Conservation (phyloP, 2,329 filamentous ascomycete genomes). For the Aphanoascus verrucosus region DNA sequence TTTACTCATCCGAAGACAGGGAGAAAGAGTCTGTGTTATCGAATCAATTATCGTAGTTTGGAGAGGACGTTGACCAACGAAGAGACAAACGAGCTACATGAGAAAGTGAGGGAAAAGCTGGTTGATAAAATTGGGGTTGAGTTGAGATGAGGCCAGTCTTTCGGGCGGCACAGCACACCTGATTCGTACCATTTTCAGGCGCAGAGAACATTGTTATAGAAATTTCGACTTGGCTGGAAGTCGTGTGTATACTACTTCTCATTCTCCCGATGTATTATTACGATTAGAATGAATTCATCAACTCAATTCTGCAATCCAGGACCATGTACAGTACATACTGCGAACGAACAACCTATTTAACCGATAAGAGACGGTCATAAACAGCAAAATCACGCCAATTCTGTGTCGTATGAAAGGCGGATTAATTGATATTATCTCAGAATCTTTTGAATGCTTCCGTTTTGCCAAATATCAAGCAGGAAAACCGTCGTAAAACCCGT, state of each 20-base stretch:
- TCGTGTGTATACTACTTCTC: background rate
- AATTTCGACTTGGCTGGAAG: background rate
- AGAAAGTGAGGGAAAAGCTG: constrained; percentile 53
- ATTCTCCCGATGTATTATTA: background rate
- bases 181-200: background rate
- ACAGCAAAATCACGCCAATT: background rate
- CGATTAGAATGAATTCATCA: background rate
- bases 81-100: constrained; percentile 68
- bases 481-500: background rate
- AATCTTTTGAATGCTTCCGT: constrained; percentile 1
- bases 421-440: background rate
- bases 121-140: constrained; percentile 67
- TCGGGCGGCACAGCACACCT: background rate
- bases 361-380: background rate
- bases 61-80: constrained; percentile 80
- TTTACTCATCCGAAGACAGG: constrained; percentile 82
- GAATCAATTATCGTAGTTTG: constrained; percentile 85
- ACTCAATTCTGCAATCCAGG: background rate
- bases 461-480: background rate
- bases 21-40: constrained; percentile 76
- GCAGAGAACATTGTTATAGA: too few species aligned
- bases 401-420: background rate
- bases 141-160: constrained; percentile 45
- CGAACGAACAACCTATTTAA: background rate
- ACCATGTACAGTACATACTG: background rate